Evolutionary conservation across 768 basidiomycete species (phyloP), one percentile per base, ranked within the genome.

Genomic region (Collybia nuda): DNA sequence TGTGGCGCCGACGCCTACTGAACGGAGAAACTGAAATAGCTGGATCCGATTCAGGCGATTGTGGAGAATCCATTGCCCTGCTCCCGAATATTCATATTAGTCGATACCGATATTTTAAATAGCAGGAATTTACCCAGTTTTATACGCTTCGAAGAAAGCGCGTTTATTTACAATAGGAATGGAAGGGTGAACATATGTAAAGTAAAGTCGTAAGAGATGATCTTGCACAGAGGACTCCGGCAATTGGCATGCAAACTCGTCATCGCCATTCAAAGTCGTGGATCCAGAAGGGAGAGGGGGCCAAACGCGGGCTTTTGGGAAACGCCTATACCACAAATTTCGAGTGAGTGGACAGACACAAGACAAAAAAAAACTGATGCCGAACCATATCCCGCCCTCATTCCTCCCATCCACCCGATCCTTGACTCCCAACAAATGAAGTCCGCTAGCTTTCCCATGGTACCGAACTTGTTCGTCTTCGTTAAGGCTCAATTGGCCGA

Each of bases 221-320:
- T 88, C 79, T 66, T 93, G 90, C 36, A 75, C 71, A 2, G 72
- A 66, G 3, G 61, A 65, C 18, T 80, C 73, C 0, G 90, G 91
- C n/a, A 93, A 64, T 23, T 70, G 62, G 7, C 69, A 61, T 11
- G 60, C 62, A 42, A 66, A 67, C 17, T 75, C 69, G 17, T 76
- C 76, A 15, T 67, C 71, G 5, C 64, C 67, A 17, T 62, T 52
- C 11, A 62, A 56, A 9, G 62, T 51, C 37, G 63, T 61, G 19
- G 66, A 65, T 42, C 59, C 63, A 17, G 75, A 67, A 3, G 73
- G 68, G 17, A 73, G 56, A 2, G 84, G 84, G 0, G 93, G 93
- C 93, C 93, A 95, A 21, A 93, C 88, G n/a, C 92, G 79, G 2
- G 91, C 87, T 56, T 84, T 85, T 0, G 93, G 91, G 68, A 95